Evolutionary conservation across 2,329 filamentous ascomycete genomes (phyloP), one percentile per base, ranked within the genome.

Genomic region (Fusarium concolor): DNA sequence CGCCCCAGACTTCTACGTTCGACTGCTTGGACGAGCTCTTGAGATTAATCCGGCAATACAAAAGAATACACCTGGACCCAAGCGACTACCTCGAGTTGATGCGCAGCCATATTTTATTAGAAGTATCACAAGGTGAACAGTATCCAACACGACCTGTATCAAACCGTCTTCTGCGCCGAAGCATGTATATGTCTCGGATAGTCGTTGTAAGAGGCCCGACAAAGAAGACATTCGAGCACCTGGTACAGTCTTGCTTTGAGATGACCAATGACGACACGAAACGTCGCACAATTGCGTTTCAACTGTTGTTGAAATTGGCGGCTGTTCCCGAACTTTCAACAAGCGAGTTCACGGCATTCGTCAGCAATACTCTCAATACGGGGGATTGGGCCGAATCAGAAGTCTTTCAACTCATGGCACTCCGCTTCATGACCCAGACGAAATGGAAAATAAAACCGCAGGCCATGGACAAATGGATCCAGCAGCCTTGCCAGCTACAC

Each of bases 271-370:
- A 50, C 20, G 42, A 55, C 11, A 28, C 12, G 14, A 52, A 57
- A 14, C 56, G 53, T 22, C 62, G 50, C 10, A 26, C 41, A 12
- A 52, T 70, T 35, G 46, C 52, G 11, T 67, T 49, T 33, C 56
- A 69, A 10, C 33, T 69, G 11, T 31, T 70, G 14, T 38, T 70
- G 26, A 67, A 62, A 26, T 29, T 67, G 15, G 66, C 56, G 17
- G 22, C 39, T 28, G 28, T 45, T 17, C 38, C 38, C 6, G 26
- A 33, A 18, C 37, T 70, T 17, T 31, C 38, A 20, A 47, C 26
- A 18, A 18, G 14, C 11, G 33, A 42, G 35, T 49, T 70, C 35
- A 11, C 22, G 6, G 14, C 26, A 14, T 9, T 70, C n/a, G 50
- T 51, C 20, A n/a, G n/a, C 37, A 41, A 35, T n/a, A 7, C 41